phyloP scores from a whole-genome alignment of 139 green algal genomes.

The Tetradesmus obliquus region DNA sequence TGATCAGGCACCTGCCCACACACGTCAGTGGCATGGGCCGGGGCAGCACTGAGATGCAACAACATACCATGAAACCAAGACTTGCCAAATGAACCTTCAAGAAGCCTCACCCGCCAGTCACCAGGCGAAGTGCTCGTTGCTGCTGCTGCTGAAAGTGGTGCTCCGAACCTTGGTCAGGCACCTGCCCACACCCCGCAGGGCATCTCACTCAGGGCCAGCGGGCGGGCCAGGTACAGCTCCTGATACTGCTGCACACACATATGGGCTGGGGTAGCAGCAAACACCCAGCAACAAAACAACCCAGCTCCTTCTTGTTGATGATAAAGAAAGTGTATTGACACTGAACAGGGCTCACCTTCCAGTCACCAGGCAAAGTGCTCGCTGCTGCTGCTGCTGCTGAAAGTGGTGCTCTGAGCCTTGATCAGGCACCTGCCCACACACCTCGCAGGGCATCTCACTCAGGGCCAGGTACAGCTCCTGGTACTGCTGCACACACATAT shows the following conservation, averaged over 20 bases:
- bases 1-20: neutral
- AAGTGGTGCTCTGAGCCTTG: no score
- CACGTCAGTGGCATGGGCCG: neutral
- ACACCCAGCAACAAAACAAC: no score
- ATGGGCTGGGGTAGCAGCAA: no score
- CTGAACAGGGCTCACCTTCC: neutral
- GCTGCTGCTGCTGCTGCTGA: neutral
- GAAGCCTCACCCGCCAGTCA: constrained; percentile 1
- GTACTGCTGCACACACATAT: neutral
- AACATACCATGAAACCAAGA: no score
- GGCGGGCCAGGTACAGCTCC: constrained; percentile 33
- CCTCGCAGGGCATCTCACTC: constrained; percentile 6
- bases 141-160: neutral
- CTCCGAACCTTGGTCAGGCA: neutral
- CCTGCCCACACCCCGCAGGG: constrained; percentile 10
- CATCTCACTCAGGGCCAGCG: constrained; percentile 11
- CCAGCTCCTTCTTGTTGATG: no score
- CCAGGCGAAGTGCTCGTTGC: constrained; percentile 2
- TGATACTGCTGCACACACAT: neutral
- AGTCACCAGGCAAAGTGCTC: constrained; percentile 7
- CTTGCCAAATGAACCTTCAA: no score
- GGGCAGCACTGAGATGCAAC: no score
- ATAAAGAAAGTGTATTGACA: no score
- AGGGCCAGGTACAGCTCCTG: constrained; percentile 24
- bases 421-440: neutral